Percentiles rank a stretch among this genome's conserved stretches.
phyloP scores from a whole-genome alignment of 2,329 filamentous ascomycete species.

The Alternaria dauci region DNA sequence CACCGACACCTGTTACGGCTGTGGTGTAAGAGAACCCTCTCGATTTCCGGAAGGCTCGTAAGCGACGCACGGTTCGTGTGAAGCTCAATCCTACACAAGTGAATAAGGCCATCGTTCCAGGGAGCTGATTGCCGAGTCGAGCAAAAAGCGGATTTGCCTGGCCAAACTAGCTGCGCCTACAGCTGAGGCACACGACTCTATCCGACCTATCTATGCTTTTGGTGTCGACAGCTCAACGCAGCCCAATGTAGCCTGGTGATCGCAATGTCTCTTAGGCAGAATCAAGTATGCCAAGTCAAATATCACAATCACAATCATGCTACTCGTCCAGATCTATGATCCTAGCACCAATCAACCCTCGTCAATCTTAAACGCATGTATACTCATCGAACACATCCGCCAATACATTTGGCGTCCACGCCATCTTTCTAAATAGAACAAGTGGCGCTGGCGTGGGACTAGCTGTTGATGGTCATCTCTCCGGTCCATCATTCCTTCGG shows the following conservation, averaged over 20 bases:
- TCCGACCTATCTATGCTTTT: not conserved
- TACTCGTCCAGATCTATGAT: not conserved
- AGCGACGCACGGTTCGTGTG: not conserved
- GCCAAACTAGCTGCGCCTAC: not conserved
- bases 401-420: not conserved
- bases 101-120: not conserved
- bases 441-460: not conserved
- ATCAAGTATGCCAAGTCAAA: not conserved
- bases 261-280: not conserved
- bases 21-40: not conserved
- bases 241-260: not conserved
- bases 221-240: not conserved
- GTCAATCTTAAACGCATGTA: not conserved
- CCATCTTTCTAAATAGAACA: not conserved
- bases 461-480: not conserved
- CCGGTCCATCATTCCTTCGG: not conserved
- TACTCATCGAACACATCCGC: too few relatives aligned
- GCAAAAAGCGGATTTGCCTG: not conserved
- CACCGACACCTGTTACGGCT: not conserved
- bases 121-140: not conserved
- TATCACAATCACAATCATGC: not conserved
- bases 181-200: not conserved
- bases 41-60: not conserved
- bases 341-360: not conserved
- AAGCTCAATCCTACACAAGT: not conserved